These are phyloP conservation scores for Vitis hybrid DNA, from an alignment of 177 flowering plant genomes.

Conservation along the genomic window DNA sequence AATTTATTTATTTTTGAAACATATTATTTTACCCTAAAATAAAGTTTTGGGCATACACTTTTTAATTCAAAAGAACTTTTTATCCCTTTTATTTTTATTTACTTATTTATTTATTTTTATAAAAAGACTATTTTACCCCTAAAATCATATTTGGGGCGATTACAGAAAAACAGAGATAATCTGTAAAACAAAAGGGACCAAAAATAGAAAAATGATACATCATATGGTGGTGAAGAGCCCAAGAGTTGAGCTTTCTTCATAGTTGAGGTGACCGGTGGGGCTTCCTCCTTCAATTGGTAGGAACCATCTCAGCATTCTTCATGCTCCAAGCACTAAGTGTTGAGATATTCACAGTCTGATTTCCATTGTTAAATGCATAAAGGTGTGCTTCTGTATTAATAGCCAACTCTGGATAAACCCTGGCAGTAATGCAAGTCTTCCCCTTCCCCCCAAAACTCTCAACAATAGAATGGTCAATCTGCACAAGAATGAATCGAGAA, in stretches of 20 bases:
- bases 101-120: too few species aligned
- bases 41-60: too few species aligned
- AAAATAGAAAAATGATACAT: too few species aligned
- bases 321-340: conserved; percentile 53
- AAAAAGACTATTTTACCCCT: too few species aligned
- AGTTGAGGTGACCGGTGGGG: not conserved
- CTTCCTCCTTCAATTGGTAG: conserved; percentile 13
- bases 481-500: conserved; percentile 12
- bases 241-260: conserved; percentile 16
- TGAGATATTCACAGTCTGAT: conserved; percentile 22
- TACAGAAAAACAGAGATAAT: too few species aligned
- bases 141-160: too few species aligned
- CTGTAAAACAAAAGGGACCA: too few species aligned
- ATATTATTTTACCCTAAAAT: too few species aligned
- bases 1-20: too few species aligned
- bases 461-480: conserved; percentile 61
- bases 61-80: too few species aligned
- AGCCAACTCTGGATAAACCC: conserved; percentile 57
- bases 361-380: conserved; percentile 51
- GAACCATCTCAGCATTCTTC: conserved; percentile 26
- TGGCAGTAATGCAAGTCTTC: conserved; percentile 45
- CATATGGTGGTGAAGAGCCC: not conserved
- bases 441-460: conserved; percentile 64
- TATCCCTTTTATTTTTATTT: too few species aligned
- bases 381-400: conserved; percentile 29